A percentile compares a stretch with the other conserved stretches of the same genome.
These are phyloP conservation scores for Pseudocercospora fijiensis DNA, from an alignment of 2,329 filamentous ascomycete genomes.

Conservation along the genomic window DNA sequence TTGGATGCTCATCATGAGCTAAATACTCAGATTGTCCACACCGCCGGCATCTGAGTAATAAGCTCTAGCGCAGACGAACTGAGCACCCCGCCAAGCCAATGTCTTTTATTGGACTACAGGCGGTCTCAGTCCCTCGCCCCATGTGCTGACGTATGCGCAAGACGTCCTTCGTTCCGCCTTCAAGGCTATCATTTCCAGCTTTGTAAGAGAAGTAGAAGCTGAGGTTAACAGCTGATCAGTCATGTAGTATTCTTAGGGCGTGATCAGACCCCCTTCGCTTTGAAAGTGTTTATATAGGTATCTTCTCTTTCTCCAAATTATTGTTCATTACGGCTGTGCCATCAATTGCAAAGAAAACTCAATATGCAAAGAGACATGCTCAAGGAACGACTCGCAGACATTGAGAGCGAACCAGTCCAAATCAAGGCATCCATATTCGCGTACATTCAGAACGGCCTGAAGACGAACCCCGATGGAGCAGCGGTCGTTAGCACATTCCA, in stretches of 20 bases:
- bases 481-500: conserved; percentile 16
- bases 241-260: not conserved
- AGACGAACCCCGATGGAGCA: conserved; percentile 11
- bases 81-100: not conserved
- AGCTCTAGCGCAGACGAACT: not conserved
- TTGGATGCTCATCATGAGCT: not conserved
- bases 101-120: not conserved
- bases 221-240: not conserved
- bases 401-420: conserved; percentile 8
- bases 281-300: not conserved
- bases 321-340: not conserved
- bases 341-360: not conserved
- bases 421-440: conserved; percentile 13
- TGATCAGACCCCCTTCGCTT: not conserved
- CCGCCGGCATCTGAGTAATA: not conserved
- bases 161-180: not conserved
- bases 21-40: not conserved
- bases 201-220: not conserved
- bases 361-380: not conserved
- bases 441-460: conserved; percentile 13
- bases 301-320: not conserved
- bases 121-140: not conserved
- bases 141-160: not conserved
- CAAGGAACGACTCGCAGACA: conserved; percentile 6
- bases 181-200: not conserved